Conservation (phyloP, 2,329 filamentous ascomycete genomes). For the Aspergillus amoenus region DNA sequence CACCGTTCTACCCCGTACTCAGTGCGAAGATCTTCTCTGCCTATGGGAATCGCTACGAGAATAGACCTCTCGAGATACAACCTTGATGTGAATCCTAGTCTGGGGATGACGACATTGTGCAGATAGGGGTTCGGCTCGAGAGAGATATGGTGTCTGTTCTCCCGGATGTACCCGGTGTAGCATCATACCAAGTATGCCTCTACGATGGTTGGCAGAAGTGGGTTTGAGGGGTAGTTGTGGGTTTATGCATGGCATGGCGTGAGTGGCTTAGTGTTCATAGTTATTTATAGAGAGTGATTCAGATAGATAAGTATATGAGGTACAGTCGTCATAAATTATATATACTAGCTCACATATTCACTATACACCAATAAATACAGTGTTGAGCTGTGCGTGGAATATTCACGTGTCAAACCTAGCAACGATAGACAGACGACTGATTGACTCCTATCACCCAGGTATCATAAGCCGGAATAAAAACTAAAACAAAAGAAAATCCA, state of each 20-base stretch:
- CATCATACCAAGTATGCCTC: not conserved
- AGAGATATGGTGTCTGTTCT: not conserved
- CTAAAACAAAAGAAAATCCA: not conserved
- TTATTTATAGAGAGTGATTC: not conserved
- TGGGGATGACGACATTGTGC: not conserved
- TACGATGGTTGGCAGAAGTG: not conserved
- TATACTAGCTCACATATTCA: not conserved
- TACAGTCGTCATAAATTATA: not conserved
- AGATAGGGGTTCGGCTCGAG: not conserved
- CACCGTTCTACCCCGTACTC: not conserved
- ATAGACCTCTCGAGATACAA: not conserved
- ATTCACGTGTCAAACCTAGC: not conserved
- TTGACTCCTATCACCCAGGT: conserved; percentile 11
- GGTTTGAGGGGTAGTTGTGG: not conserved
- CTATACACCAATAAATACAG: not conserved
- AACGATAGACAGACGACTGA: not conserved
- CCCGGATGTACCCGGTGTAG: not conserved
- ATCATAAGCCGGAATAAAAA: conserved; percentile 4
- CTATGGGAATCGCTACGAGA: not conserved
- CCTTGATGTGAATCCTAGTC: not conserved
- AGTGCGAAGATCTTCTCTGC: not conserved
- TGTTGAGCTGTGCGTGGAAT: not conserved
- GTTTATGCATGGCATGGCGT: too few species aligned
- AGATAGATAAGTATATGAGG: not conserved
- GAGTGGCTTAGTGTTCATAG: not conserved